Evolutionary conservation across 2,329 filamentous ascomycete genomes (phyloP).

Genomic region (Aspergillus tubingensis): DNA sequence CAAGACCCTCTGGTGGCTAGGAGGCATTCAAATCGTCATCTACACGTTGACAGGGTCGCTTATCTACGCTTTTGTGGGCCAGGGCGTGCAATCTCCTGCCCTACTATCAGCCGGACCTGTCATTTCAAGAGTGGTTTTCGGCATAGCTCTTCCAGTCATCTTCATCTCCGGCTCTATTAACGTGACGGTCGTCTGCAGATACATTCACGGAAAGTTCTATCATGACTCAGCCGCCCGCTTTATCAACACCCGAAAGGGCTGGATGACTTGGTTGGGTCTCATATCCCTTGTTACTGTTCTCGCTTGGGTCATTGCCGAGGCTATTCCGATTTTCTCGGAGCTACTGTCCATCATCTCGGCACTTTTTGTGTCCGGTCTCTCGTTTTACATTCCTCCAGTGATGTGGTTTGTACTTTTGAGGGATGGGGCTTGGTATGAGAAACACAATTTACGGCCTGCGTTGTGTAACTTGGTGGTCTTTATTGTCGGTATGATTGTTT

Average conservation of each 20-base stretch:
- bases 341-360: slow-evolving; percentile 49
- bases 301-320: slow-evolving; percentile 24
- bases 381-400: slow-evolving; percentile 67
- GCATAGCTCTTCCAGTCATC: slow-evolving; percentile 13
- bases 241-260: slow-evolving; percentile 23
- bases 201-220: slow-evolving; percentile 23
- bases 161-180: slow-evolving; percentile 26
- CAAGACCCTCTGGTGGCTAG: slow-evolving; percentile 14
- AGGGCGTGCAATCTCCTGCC: slow-evolving; percentile 29
- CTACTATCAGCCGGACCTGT: slow-evolving; percentile 26
- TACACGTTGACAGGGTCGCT: slow-evolving; percentile 16
- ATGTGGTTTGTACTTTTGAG: slow-evolving; percentile 30
- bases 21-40: slow-evolving; percentile 10
- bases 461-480: slow-evolving; percentile 21
- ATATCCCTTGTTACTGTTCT: slow-evolving; percentile 18
- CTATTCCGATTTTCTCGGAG: slow-evolving; percentile 24
- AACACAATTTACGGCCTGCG: slow-evolving; percentile 41
- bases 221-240: slow-evolving; percentile 17
- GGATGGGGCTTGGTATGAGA: slow-evolving; percentile 22
- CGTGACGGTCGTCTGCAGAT: slow-evolving; percentile 22
- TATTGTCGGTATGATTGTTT: slow-evolving; percentile 19
- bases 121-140: slow-evolving; percentile 10
- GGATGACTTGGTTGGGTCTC: slow-evolving; percentile 21
- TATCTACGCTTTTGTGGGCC: slow-evolving; percentile 32
- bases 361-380: slow-evolving; percentile 83